Evolutionary conservation across 257 asterid species (phyloP).

Genomic region (Paulownia fortunei): DNA sequence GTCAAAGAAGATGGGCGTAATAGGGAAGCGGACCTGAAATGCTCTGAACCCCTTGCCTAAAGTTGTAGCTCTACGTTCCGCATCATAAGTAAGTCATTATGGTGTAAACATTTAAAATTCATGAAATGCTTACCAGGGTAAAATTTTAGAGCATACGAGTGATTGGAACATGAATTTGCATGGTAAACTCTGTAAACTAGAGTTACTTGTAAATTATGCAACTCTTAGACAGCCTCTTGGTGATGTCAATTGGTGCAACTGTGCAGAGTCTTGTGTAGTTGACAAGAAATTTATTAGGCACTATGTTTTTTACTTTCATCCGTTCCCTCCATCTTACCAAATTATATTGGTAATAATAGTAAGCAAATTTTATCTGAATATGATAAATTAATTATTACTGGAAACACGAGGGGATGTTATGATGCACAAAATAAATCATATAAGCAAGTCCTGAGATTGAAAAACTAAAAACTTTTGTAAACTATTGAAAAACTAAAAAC

Average conservation of each 20-base stretch:
- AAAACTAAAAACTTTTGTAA: too few relatives aligned
- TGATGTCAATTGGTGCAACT: slow-evolving; percentile 25
- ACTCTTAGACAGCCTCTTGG: slow-evolving; percentile 17
- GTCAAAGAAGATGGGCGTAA: slow-evolving; percentile 48
- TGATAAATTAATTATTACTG: too few relatives aligned
- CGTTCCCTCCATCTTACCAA: neutral
- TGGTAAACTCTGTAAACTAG: slow-evolving; percentile 20
- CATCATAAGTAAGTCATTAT: slow-evolving; percentile 26
- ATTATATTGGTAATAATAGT: neutral
- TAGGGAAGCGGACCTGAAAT: slow-evolving; percentile 43
- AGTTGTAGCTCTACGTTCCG: slow-evolving; percentile 23
- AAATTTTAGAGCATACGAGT: neutral
- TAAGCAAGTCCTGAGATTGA: too few relatives aligned
- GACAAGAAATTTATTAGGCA: neutral
- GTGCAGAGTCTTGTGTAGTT: neutral
- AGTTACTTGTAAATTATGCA: slow-evolving; percentile 38
- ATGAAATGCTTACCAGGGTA: slow-evolving; percentile 22
- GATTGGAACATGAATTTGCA: slow-evolving; percentile 21
- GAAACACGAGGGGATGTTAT: too few relatives aligned
- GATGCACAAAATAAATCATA: too few relatives aligned
- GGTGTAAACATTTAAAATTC: slow-evolving; percentile 14
- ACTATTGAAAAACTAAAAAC: too few relatives aligned
- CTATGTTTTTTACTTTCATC: neutral
- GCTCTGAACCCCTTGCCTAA: slow-evolving; percentile 47
- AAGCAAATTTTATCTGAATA: neutral